Conservation (phyloP, 2,329 filamentous ascomycete species). For the Dissoconium aciculare region DNA sequence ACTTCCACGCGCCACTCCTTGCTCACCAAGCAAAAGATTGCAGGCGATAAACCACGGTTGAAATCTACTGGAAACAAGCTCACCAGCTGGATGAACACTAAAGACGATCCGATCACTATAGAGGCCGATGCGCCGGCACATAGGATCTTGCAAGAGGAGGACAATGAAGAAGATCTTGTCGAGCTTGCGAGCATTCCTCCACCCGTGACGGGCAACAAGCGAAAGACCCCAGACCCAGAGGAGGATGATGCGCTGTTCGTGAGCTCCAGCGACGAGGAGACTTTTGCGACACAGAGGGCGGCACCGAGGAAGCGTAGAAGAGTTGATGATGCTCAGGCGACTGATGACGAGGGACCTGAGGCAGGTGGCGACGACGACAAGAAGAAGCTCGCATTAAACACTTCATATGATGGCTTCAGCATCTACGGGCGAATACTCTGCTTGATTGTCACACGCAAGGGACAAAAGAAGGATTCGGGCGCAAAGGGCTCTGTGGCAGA, state of each 20-base stretch:
- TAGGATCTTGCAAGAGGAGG: conserved; percentile 41
- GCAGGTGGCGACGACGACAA: conserved; percentile 66
- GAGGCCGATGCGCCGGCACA: conserved; percentile 31
- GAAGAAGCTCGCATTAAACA: conserved; percentile 77
- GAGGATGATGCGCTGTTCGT: conserved; percentile 24
- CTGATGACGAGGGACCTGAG: conserved; percentile 12
- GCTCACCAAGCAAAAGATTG: conserved; percentile 70
- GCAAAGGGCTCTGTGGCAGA: conserved; percentile 13
- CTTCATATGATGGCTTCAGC: conserved; percentile 85
- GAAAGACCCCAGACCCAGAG: conserved; percentile 13
- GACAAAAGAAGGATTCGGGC: conserved; percentile 26
- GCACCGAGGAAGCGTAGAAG: conserved; percentile 11
- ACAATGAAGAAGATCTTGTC: conserved; percentile 37
- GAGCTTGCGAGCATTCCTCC: conserved; percentile 45
- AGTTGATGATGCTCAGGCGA: conserved; percentile 14
- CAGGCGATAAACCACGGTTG: conserved; percentile 29
- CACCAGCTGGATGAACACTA: conserved; percentile 31
- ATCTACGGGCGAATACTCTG: conserved; percentile 91
- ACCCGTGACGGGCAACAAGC: conserved; percentile 16
- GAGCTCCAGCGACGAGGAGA: conserved; percentile 24
- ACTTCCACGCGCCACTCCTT: conserved; percentile 72
- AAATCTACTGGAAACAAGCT: conserved; percentile 33
- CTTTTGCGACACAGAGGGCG: conserved; percentile 20
- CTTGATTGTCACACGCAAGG: conserved; percentile 67
- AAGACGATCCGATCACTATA: conserved; percentile 29